These are phyloP conservation scores for Acanthamoeba triangularis DNA, from an alignment of 208 protist genomes.

Conservation along the genomic window DNA sequence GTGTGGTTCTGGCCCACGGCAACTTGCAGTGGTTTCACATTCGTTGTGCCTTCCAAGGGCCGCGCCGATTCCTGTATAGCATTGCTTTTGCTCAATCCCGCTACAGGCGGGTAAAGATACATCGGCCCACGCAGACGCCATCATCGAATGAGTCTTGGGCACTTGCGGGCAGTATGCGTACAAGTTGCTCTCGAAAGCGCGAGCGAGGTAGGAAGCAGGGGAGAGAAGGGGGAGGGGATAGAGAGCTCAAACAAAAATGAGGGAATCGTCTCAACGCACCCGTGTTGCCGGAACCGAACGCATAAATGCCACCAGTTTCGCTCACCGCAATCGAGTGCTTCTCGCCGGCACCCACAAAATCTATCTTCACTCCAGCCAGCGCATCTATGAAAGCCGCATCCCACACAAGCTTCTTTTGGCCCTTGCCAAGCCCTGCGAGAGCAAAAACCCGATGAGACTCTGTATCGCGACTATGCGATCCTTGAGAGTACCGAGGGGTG, in stretches of 20 bases:
- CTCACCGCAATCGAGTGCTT: conserved; percentile 4
- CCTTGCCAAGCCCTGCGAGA: conserved; percentile 3
- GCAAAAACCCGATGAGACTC: not conserved
- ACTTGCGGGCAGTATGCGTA: not conserved
- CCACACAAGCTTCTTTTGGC: conserved; percentile 6
- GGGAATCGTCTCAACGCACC: too few species aligned
- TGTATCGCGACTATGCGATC: not conserved
- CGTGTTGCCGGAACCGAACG: not conserved
- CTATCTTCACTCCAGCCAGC: not conserved
- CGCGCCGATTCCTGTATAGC: not conserved
- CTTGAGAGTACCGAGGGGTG: not conserved
- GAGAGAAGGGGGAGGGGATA: too few species aligned
- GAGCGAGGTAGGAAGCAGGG: too few species aligned
- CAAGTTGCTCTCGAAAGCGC: not conserved
- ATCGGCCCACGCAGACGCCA: too few species aligned
- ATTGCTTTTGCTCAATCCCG: not conserved
- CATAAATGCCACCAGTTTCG: not conserved
- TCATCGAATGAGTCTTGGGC: too few species aligned
- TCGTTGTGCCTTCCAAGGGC: not conserved
- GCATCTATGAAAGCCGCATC: not conserved
- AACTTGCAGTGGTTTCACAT: not conserved
- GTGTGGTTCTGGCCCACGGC: not conserved
- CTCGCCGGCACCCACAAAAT: not conserved
- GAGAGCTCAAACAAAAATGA: not conserved
- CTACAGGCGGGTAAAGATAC: not conserved